Evolutionary conservation across 495 filamentous ascomycete species (phyloP), one percentile per base, ranked within the genome.

Genomic region (Tuber magnatum): DNA sequence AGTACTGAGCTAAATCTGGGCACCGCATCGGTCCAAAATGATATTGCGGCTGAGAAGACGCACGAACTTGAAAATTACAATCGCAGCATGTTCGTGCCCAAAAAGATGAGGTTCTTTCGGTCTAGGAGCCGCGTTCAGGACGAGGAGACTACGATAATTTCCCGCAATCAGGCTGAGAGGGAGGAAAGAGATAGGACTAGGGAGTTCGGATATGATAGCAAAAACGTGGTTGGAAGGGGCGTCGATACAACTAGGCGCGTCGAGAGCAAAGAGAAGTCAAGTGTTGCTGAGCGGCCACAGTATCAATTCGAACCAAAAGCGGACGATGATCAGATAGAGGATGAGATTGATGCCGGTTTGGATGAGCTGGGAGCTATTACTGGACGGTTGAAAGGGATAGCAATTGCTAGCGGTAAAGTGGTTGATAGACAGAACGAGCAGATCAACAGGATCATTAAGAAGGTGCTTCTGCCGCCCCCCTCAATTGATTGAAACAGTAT

Each of bases 221-320:
- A 86, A 74, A 87, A 89, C 74, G 86, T 89, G 10, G 87, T 91
- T 84, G 87, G 91, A 46, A 84, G 84, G n/a, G 87, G 86, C 18
- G 88, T 90, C 83, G 85, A 87, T 73, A 87, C 90, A 24, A 79
- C 61, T 44, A 73, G 80, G 48, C 40, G 77, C 74, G 69, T 42
- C 28, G 71, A 61, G 73, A 40, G 68, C 16, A 46, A 42, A 14
- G 35, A 9, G 72, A 65, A 73, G 44, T 81, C 85, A 20, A 91
- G 86, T 69, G 84, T 92, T 24, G 88, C 89, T 16, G 91, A 93
- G 81, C 84, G 91, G 51, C 86, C 88, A 12, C 93, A 92, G 83
- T 94, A 91, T 75, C 92, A 93, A 77, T 95, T 93, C 82, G 89
- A 92, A 82, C 90, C 89, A 18, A 91, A 93, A 80, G 89, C 88